phyloP scores from a whole-genome alignment of 2,329 filamentous ascomycete species.

The Arachnomyces sp. region DNA sequence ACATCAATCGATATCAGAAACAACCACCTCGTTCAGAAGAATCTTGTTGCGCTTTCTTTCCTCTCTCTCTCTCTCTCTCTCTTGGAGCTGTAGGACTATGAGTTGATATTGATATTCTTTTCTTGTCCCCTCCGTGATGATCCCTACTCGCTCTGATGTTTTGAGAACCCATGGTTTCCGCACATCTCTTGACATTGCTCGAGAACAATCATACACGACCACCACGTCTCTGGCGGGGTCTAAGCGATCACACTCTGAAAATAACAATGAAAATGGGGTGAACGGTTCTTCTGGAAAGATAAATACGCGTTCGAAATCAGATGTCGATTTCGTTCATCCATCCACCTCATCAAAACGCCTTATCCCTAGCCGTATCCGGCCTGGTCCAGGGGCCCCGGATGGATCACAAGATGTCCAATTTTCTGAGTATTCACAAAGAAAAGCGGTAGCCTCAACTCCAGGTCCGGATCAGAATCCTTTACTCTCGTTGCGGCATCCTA shows the following conservation, averaged over 20 bases:
- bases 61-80: no score
- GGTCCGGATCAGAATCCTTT: slow-evolving; percentile 34
- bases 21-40: no score
- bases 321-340: neutral
- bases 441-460: slow-evolving; percentile 21
- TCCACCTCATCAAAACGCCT: slow-evolving; percentile 24
- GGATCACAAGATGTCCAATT: slow-evolving; percentile 13
- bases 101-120: neutral
- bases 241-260: slow-evolving; percentile 8
- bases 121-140: slow-evolving; percentile 13
- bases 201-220: slow-evolving; percentile 32
- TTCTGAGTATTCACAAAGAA: slow-evolving; percentile 54
- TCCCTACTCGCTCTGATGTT: slow-evolving; percentile 20
- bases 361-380: slow-evolving; percentile 30
- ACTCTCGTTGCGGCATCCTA: slow-evolving; percentile 55
- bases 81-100: no score
- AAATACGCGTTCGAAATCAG: neutral
- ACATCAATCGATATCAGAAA: no score
- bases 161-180: slow-evolving; percentile 47
- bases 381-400: slow-evolving; percentile 15
- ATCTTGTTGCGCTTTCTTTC: no score
- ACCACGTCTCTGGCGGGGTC: slow-evolving; percentile 2
- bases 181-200: slow-evolving; percentile 37
- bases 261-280: slow-evolving; percentile 3
- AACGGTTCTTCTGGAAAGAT: slow-evolving; percentile 1